Conservation (phyloP, 495 filamentous ascomycete species). For the Hypoxylon cercidicola region DNA sequence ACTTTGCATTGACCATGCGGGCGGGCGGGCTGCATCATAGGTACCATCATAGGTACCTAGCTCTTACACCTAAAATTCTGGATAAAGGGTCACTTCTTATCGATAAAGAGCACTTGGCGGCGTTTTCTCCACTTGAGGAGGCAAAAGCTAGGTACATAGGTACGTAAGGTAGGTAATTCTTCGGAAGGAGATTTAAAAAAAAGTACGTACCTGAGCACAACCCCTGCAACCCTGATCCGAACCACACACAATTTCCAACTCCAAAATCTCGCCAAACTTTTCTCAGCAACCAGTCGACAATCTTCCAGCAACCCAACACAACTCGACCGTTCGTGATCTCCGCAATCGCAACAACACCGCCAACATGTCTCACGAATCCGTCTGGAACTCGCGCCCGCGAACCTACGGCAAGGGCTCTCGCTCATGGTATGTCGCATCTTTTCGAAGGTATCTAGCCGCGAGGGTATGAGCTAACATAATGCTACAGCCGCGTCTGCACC, state of each 20-base stretch:
- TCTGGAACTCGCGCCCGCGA: conserved; percentile 98
- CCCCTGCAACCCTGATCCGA: conserved; percentile 38
- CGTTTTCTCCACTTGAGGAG: background rate
- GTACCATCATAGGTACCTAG: too few species aligned
- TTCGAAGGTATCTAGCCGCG: background rate
- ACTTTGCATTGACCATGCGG: conserved; percentile 39
- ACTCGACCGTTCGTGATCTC: conserved; percentile 31
- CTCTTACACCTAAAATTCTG: conserved; percentile 6
- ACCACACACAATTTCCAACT: conserved; percentile 40
- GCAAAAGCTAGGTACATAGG: background rate
- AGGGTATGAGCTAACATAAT: conserved; percentile 29
- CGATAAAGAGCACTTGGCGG: conserved; percentile 22
- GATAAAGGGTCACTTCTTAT: conserved; percentile 24
- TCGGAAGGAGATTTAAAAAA: background rate
- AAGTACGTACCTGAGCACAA: conserved; percentile 1
- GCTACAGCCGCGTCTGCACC: conserved; percentile 88
- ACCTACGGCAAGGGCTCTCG: conserved; percentile 95
- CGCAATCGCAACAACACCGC: conserved; percentile 37
- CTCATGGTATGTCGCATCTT: conserved; percentile 72
- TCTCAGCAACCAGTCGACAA: conserved; percentile 9
- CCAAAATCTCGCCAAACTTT: conserved; percentile 38
- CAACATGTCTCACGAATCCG: conserved; percentile 98
- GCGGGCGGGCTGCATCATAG: conserved; percentile 23
- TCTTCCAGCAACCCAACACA: conserved; percentile 30
- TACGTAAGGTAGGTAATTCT: conserved; percentile 17